These are phyloP conservation scores for Earliella scabrosa DNA, from an alignment of 1,284 basidiomycete species.

Conservation along the genomic window DNA sequence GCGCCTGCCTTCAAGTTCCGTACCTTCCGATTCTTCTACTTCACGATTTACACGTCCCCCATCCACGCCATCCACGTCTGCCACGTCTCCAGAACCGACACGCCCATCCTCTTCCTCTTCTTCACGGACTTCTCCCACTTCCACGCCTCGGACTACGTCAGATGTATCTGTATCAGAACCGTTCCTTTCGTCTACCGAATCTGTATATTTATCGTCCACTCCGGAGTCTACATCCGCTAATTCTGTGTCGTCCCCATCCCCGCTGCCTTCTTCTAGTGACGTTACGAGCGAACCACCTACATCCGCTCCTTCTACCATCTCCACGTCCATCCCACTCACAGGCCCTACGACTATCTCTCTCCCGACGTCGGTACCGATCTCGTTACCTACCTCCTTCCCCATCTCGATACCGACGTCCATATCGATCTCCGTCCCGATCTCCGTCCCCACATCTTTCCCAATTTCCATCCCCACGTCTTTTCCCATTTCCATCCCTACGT, in stretches of 20 bases:
- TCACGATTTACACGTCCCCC: neutral
- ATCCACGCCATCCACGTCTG: neutral
- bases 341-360: neutral
- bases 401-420: slow-evolving; percentile 1
- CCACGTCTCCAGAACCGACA: neutral
- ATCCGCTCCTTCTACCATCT: neutral
- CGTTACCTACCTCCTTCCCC: neutral
- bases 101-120: neutral
- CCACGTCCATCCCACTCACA: neutral
- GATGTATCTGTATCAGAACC: neutral
- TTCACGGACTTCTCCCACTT: neutral
- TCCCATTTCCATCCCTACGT: neutral
- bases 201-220: slow-evolving; percentile 26
- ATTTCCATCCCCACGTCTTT: neutral
- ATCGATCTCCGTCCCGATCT: neutral
- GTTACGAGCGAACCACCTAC: neutral
- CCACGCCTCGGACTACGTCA: neutral
- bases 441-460: neutral
- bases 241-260: neutral
- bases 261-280: slow-evolving; percentile 14
- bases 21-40: neutral
- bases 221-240: slow-evolving; percentile 1
- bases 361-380: slow-evolving; percentile 2
- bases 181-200: neutral
- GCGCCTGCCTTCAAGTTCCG: too few relatives aligned